These are phyloP conservation scores for Bretschneidera sinensis DNA, from an alignment of 345 rosid genomes.

Conservation along the genomic window DNA sequence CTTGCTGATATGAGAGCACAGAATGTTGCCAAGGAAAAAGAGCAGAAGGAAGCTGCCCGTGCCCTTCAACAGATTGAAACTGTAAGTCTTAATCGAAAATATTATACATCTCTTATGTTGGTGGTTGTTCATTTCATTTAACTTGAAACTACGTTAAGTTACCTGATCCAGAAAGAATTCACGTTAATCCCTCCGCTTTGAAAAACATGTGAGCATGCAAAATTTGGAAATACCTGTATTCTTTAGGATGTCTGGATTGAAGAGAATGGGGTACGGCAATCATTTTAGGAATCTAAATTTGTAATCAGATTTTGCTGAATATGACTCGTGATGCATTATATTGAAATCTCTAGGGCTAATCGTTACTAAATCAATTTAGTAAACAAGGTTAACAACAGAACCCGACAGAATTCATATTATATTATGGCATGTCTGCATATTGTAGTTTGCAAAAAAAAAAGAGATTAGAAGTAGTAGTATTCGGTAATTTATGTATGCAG, in stretches of 20 bases:
- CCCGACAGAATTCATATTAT: too few species aligned
- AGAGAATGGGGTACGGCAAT: not conserved
- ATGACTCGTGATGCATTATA: not conserved
- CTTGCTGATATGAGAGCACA: slow-evolving; percentile 74
- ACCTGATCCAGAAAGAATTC: not conserved
- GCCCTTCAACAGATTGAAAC: slow-evolving; percentile 88
- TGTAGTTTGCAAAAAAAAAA: too few species aligned
- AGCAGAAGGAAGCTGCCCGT: slow-evolving; percentile 60
- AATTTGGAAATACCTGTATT: not conserved
- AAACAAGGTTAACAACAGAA: too few species aligned
- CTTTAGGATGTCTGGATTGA: not conserved
- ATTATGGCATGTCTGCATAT: too few species aligned
- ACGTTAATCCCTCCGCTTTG: slow-evolving; percentile 1
- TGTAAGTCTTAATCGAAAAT: slow-evolving; percentile 33
- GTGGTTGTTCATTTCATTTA: not conserved
- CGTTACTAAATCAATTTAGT: not conserved
- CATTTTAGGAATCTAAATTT: not conserved
- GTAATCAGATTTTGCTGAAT: too few species aligned
- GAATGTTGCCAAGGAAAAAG: slow-evolving; percentile 76
- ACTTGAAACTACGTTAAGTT: not conserved
- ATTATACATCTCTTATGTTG: not conserved
- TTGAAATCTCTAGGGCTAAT: too few species aligned
- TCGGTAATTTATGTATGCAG: too few species aligned
- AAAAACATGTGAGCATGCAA: too few species aligned
- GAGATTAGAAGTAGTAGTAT: too few species aligned